Evolutionary conservation across 176 grass and related monocot genomes (phyloP), one percentile per base, ranked within the genome.

Genomic region (Aegilops sharonensis): DNA sequence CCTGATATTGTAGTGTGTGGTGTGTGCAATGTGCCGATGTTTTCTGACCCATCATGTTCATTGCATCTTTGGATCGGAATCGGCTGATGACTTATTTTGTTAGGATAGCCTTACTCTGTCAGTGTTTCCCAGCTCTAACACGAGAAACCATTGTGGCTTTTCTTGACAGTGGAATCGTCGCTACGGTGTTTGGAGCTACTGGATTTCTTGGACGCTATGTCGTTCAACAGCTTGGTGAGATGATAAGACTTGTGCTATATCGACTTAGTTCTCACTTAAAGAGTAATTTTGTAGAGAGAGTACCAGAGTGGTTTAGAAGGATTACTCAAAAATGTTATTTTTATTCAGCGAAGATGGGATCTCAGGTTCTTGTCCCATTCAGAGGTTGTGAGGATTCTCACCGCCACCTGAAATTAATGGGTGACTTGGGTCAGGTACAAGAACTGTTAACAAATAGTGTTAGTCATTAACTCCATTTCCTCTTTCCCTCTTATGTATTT

Each of bases 181-280:
- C 97, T 62, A 94, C 97, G 15, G 97, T 99, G 35, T 99, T 99
- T 93, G 97, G 97, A 66, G 94, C 97, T 93, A 99, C 97, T 60
- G 97, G 97, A 52, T 99, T 99, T 86, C 94, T 99, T 87, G 97
- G 97, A 21, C 94, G 92, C 27, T 99, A 99, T 73, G 87, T 99
- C 54, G 97, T 99, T 39, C 92, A 92, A 72, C 92, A 94, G 27
- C 94, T 99, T 78, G 97, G 94, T 99, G n/a, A 99, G 90, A 74
- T 88, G 62, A 81, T 64, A 34, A 77, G 25, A 9, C 72, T 76
- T 8, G 21, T 84, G 11, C 65, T 67, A 56, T 48, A 60, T 70
- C 7, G 6, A 62, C 14, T 87, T 21, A 59, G 1, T 85, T 68
- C 23, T 15, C 52, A n/a, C 4, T 71, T 66, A 3, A 64, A 36